phyloP scores from a whole-genome alignment of 2,329 filamentous ascomycete genomes.

The Fonsecaea erecta region DNA sequence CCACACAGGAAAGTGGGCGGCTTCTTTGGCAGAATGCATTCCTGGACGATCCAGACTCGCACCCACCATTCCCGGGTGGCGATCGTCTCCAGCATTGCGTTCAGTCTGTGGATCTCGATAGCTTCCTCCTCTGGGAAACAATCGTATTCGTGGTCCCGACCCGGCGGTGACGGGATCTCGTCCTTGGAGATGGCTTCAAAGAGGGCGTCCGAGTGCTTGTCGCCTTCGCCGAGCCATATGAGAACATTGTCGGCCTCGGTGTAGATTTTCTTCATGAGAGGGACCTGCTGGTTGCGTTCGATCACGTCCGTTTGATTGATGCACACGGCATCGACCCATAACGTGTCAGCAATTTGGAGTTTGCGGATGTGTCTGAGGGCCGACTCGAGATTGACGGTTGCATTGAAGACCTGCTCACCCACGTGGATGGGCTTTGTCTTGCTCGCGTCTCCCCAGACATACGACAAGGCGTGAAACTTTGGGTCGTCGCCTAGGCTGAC shows the following conservation, averaged over 20 bases:
- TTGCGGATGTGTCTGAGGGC: not conserved
- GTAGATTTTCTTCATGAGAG: slow-evolving; percentile 32
- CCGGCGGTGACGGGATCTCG: too few species aligned
- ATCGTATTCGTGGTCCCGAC: too few species aligned
- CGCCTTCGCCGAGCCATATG: slow-evolving; percentile 30
- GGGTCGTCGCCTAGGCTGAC: too few species aligned
- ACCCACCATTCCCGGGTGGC: too few species aligned
- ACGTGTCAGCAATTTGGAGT: not conserved
- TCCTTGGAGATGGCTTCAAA: too few species aligned
- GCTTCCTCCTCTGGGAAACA: too few species aligned
- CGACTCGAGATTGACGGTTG: too few species aligned
- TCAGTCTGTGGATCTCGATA: too few species aligned
- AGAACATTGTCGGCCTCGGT: slow-evolving; percentile 19
- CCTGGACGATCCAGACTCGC: too few species aligned
- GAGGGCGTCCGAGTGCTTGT: not conserved
- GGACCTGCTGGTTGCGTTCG: slow-evolving; percentile 30
- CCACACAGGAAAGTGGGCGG: too few species aligned
- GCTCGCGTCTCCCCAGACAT: not conserved
- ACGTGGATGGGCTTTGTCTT: not conserved
- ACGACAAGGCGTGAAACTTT: slow-evolving; percentile 5
- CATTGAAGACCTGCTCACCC: not conserved
- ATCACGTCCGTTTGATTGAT: slow-evolving; percentile 32
- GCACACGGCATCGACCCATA: slow-evolving; percentile 24
- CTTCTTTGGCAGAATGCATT: too few species aligned
- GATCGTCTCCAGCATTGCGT: too few species aligned